A percentile compares a stretch with the other conserved stretches of the same genome.
These are phyloP conservation scores for Hyaloperonospora arabidopsidis DNA, from an alignment of 352 stramenopile genomes.

Conservation along the genomic window DNA sequence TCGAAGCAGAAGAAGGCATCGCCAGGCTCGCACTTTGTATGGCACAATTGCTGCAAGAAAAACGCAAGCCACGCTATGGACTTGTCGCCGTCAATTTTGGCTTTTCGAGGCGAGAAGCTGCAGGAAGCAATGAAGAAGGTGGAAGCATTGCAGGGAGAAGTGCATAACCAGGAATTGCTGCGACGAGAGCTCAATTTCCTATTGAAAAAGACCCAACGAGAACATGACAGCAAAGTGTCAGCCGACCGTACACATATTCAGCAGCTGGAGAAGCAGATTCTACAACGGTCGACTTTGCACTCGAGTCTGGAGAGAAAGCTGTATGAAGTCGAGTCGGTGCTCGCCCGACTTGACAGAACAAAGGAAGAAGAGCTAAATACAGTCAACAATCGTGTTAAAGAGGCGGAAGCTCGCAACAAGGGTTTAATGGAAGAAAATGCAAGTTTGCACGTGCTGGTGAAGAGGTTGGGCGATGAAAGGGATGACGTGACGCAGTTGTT, in stretches of 20 bases:
- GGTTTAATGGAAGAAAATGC: constrained; percentile 39
- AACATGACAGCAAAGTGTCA: constrained; percentile 56
- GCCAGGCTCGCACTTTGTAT: constrained; percentile 45
- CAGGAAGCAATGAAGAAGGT: constrained; percentile 49
- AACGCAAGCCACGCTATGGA: constrained; percentile 57
- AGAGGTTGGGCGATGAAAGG: constrained; percentile 25
- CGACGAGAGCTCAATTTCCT: constrained; percentile 56
- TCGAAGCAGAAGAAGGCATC: constrained; percentile 32
- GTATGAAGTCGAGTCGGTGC: constrained; percentile 56
- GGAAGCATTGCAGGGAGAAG: constrained; percentile 45
- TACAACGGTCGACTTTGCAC: constrained; percentile 52
- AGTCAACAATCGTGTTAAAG: constrained; percentile 28
- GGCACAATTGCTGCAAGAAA: constrained; percentile 80
- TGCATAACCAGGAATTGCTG: constrained; percentile 52
- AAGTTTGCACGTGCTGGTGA: constrained; percentile 24
- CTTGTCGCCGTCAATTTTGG: constrained; percentile 57
- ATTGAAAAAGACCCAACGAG: constrained; percentile 63
- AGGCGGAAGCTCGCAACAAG: constrained; percentile 20
- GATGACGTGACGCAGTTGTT: constrained; percentile 30
- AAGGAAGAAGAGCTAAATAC: constrained; percentile 41
- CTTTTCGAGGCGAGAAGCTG: constrained; percentile 70
- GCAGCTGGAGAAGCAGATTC: constrained; percentile 68
- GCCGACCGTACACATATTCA: constrained; percentile 61
- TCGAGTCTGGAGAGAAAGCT: constrained; percentile 61
- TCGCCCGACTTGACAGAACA: constrained; percentile 42